Evolutionary conservation across 2,329 filamentous ascomycete genomes (phyloP), one percentile per base, ranked within the genome.

Genomic region (Colletotrichum noveboracense): DNA sequence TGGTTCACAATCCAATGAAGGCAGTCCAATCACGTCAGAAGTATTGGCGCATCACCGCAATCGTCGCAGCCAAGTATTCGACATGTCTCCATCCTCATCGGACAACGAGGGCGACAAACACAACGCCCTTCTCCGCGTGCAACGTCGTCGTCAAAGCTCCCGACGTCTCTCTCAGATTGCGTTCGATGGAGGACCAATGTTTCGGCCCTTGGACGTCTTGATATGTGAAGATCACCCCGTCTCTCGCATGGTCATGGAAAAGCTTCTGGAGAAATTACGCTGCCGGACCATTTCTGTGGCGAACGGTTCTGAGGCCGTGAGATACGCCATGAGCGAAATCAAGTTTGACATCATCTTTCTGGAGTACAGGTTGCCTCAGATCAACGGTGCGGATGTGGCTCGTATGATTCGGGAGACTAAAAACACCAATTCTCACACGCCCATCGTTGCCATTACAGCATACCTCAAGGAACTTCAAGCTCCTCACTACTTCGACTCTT

Each of bases 271-370:
- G 84, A 99, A 98, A 85, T 88, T 98, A 43, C 94, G 95, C 43
- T 99, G 97, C 81, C 94, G 97, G 56, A 98, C 96, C 10, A 97
- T 99, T 80, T 96, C 95, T 4, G 96, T 97, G 6, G 91, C 93
- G 5, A 98, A 96, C 79, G 97, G 97, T 1, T 93, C 95, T 0
- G 97, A 99, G 82, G 97, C 96, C 13, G 94, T 98, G 80, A 93
- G 96, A 26, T 98, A 97, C 85, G 96, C 97, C 32, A 95, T 98
- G 89, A 96, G 96, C 81, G 96, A 98, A 82, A 96, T 99, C 82
- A 98, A 98, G 82, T 99, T 98, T 82, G 97, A 99, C 85, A 95
- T 98, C 80, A 98, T 99, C 83, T 97, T 99, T 88, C 96, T 98
- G 84, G 97, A 99, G 85, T 98, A 96, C 87, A 97, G 96, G 83